Percentiles rank a stretch among this genome's conserved stretches.
phyloP scores from a whole-genome alignment of 139 green algal species.

The Trebouxia sp. region DNA sequence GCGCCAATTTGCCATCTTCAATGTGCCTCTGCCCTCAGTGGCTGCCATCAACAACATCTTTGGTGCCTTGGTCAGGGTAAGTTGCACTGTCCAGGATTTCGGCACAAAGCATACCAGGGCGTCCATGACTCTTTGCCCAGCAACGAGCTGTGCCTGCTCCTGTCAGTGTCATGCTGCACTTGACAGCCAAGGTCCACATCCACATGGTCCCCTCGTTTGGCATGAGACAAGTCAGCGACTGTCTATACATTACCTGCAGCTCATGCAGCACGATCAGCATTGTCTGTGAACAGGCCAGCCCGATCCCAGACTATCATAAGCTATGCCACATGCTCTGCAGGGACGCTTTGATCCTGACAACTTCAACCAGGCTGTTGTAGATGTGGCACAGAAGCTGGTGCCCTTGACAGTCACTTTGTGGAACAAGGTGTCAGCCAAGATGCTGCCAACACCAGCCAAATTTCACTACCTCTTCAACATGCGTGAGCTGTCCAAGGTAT shows the following conservation, averaged over 20 bases:
- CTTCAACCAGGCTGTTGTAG: slow-evolving; percentile 57
- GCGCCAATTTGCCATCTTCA: slow-evolving; percentile 91
- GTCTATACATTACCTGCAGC: no score
- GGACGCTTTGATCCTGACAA: slow-evolving; percentile 50
- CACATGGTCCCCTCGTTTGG: no score
- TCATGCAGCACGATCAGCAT: no score
- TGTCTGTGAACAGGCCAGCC: neutral
- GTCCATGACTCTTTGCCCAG: no score
- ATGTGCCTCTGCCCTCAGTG: slow-evolving; percentile 80
- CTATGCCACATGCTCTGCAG: neutral
- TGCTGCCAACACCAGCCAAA: slow-evolving; percentile 94
- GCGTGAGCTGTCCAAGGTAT: slow-evolving; percentile 91
- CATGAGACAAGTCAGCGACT: no score
- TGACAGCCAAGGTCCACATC: no score
- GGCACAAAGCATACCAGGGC: no score
- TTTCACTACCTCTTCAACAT: slow-evolving; percentile 99
- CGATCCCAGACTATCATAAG: neutral
- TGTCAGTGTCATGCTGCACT: no score
- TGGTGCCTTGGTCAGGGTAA: slow-evolving; percentile 75
- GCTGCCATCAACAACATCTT: slow-evolving; percentile 93
- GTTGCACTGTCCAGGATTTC: neutral
- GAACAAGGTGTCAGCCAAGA: slow-evolving; percentile 76
- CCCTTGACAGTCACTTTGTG: slow-evolving; percentile 84
- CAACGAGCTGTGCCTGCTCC: no score
- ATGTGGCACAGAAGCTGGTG: slow-evolving; percentile 77